These are phyloP conservation scores for Phoma sp. DNA, from an alignment of 2,329 filamentous ascomycete species.

Conservation along the genomic window DNA sequence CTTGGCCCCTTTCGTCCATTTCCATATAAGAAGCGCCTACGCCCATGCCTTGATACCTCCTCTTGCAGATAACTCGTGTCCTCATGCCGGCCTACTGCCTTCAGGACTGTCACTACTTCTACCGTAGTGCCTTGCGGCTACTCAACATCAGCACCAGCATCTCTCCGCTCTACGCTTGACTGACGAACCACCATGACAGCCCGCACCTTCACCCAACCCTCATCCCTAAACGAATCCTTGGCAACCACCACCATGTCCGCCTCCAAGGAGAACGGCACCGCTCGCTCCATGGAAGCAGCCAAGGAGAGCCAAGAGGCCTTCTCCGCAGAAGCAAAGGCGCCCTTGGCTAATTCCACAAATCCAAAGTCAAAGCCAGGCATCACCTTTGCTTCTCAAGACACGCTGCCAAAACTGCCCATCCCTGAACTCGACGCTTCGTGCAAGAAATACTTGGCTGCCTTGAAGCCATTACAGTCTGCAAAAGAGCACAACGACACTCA, in stretches of 20 bases:
- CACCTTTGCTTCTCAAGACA: constrained; percentile 89
- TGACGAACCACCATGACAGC: constrained; percentile 66
- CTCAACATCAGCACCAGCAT: constrained; percentile 81
- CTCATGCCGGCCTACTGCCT: constrained; percentile 80
- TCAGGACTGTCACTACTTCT: constrained; percentile 92
- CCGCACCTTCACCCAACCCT: constrained; percentile 73
- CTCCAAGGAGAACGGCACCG: constrained; percentile 44
- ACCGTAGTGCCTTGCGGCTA: constrained; percentile 85
- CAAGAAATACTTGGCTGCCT: constrained; percentile 77
- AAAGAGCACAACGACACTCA: constrained; percentile 85
- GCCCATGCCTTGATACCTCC: constrained; percentile 19
- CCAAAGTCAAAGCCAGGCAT: constrained; percentile 70
- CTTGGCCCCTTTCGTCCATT: constrained; percentile 43
- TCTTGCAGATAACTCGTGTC: constrained; percentile 29
- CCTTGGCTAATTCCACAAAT: constrained; percentile 57
- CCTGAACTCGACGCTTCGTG: constrained; percentile 82
- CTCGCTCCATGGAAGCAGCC: constrained; percentile 57
- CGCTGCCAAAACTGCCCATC: constrained; percentile 89
- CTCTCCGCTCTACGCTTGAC: constrained; percentile 74
- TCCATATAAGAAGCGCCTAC: constrained; percentile 38
- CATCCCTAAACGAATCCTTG: constrained; percentile 73
- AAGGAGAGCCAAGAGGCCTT: constrained; percentile 61
- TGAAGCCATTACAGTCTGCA: constrained; percentile 79
- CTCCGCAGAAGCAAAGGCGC: constrained; percentile 54
- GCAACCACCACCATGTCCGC: constrained; percentile 45